phyloP scores from a whole-genome alignment of 2,329 filamentous ascomycete species.

The Lachnellula suecica region DNA sequence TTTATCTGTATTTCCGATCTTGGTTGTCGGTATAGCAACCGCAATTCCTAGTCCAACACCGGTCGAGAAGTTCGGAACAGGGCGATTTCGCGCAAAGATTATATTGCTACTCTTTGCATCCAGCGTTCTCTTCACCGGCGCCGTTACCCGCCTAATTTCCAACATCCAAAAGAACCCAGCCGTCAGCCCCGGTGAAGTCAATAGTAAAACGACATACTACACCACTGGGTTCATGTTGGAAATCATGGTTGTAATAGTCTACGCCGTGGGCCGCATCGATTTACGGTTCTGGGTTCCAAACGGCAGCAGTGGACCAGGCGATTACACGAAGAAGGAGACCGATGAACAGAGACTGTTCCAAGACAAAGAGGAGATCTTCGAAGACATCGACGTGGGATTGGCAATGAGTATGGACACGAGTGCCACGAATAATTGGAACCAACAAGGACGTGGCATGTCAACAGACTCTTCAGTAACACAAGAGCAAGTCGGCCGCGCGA shows the following conservation, averaged over 20 bases:
- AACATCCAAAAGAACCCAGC: constrained; percentile 39
- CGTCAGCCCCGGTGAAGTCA: constrained; percentile 64
- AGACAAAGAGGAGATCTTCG: no score
- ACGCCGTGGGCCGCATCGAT: constrained; percentile 69
- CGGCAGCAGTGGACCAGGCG: constrained; percentile 59
- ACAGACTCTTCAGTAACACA: no score
- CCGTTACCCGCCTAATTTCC: constrained; percentile 65
- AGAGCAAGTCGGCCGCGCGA: no score
- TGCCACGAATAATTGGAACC: no score
- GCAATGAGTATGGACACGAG: no score
- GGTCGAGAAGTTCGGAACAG: constrained; percentile 64
- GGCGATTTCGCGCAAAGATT: constrained; percentile 67
- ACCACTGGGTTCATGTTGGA: constrained; percentile 77
- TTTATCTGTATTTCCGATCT: constrained; percentile 60
- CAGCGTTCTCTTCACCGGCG: constrained; percentile 64
- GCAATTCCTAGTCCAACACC: no score
- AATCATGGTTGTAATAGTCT: constrained; percentile 66
- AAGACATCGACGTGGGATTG: no score
- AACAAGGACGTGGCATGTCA: no score
- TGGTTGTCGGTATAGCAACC: constrained; percentile 43
- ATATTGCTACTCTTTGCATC: constrained; percentile 59
- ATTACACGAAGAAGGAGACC: no score
- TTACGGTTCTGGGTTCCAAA: constrained; percentile 73
- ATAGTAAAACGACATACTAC: constrained; percentile 74
- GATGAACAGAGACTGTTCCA: background rate